Evolutionary conservation across 768 basidiomycete genomes (phyloP).

Genomic region (Boletus pseudopeckii): DNA sequence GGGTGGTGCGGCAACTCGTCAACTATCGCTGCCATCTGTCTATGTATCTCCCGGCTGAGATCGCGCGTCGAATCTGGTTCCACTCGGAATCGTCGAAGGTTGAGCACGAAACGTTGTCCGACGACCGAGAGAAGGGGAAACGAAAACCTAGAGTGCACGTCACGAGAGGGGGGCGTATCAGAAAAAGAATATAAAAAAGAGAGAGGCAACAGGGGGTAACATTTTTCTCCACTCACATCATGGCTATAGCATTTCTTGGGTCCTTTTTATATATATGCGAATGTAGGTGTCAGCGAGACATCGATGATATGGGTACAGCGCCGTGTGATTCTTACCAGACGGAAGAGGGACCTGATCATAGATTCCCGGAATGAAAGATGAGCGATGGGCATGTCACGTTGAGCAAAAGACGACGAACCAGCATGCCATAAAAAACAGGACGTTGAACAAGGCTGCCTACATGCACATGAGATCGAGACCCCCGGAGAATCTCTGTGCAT

Average conservation of each 20-base stretch:
- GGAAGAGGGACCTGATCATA: slow-evolving; percentile 6
- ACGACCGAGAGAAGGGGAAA: slow-evolving; percentile 9
- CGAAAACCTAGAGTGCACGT: background rate
- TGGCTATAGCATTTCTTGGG: slow-evolving; percentile 10
- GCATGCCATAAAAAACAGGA: slow-evolving; percentile 4
- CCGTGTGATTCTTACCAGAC: slow-evolving; percentile 2
- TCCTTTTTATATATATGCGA: slow-evolving; percentile 6
- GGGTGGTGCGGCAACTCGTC: background rate
- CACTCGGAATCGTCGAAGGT: slow-evolving; percentile 11
- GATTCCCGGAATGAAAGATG: background rate
- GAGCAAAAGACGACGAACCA: slow-evolving; percentile 11
- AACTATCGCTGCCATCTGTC: slow-evolving; percentile 11
- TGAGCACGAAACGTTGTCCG: slow-evolving; percentile 26
- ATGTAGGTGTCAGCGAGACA: background rate
- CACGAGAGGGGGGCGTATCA: background rate
- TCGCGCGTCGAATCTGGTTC: slow-evolving; percentile 6
- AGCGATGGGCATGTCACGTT: background rate
- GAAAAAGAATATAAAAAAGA: background rate
- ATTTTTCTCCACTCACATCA: slow-evolving; percentile 1
- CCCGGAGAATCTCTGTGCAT: background rate
- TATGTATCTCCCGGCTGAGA: slow-evolving; percentile 6
- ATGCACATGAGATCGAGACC: background rate
- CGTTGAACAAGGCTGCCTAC: slow-evolving; percentile 8
- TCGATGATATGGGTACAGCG: background rate
- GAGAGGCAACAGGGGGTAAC: too few relatives aligned